phyloP scores from a whole-genome alignment of 805 yeast genomes.

The Isabelozyma heimii region DNA sequence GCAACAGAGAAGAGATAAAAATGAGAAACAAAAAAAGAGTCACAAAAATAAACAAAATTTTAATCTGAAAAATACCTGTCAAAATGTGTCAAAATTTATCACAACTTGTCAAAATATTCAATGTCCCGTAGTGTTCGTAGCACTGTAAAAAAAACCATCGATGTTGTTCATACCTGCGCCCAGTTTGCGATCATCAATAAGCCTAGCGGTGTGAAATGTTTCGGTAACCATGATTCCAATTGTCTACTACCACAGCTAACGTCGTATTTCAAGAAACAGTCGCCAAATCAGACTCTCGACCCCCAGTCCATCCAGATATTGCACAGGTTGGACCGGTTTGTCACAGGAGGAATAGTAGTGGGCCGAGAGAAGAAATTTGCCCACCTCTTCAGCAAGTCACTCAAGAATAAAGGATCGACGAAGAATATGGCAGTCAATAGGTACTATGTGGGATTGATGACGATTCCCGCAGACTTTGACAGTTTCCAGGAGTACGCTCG shows the following conservation, averaged over 20 bases:
- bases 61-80: background rate
- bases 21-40: background rate
- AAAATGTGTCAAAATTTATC: background rate
- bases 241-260: constrained; percentile 12
- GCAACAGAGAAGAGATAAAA: background rate
- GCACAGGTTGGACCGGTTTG: constrained; percentile 20
- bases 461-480: background rate
- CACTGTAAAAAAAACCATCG: constrained; percentile 2
- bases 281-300: constrained; percentile 7
- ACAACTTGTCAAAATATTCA: background rate
- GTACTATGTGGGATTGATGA: constrained; percentile 16
- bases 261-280: constrained; percentile 5
- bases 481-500: constrained; percentile 1
- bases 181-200: constrained; percentile 18
- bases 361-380: constrained; percentile 15
- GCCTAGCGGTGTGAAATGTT: constrained; percentile 16
- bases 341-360: constrained; percentile 21
- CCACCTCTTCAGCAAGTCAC: constrained; percentile 6
- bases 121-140: background rate
- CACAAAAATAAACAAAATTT: too few species aligned
- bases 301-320: constrained; percentile 10
- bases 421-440: constrained; percentile 4
- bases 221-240: constrained; percentile 5
- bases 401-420: constrained; percentile 2
- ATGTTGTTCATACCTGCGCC: constrained; percentile 12